These are phyloP conservation scores for sorghum (Sorghum bicolor) DNA, from an alignment of 176 grass and related monocot species.

Conservation along the genomic window DNA sequence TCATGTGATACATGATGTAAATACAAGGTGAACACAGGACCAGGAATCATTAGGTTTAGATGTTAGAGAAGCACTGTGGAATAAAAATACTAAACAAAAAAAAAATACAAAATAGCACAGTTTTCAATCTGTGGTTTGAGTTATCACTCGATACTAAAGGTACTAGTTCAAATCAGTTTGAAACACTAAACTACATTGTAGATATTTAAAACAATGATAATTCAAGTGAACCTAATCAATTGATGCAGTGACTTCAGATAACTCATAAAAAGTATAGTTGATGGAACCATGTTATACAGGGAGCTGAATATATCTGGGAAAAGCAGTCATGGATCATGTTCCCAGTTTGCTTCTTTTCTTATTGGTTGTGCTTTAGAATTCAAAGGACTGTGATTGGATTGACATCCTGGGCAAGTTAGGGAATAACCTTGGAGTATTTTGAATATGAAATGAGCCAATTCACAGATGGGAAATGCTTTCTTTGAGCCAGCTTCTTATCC, in stretches of 20 bases:
- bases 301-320: not conserved
- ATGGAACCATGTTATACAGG: not conserved
- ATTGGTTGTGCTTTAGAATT: not conserved
- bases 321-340: not conserved
- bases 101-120: not conserved
- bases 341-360: not conserved
- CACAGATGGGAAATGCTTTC: slow-evolving; percentile 98
- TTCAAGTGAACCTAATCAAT: slow-evolving; percentile 20
- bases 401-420: not conserved
- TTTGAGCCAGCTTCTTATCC: slow-evolving; percentile 98
- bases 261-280: not conserved
- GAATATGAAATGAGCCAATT: slow-evolving; percentile 99
- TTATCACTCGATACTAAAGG: not conserved
- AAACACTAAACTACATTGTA: not conserved
- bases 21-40: not conserved
- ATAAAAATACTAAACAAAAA: not conserved
- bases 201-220: slow-evolving; percentile 12
- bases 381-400: slow-evolving; percentile 14
- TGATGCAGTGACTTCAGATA: not conserved
- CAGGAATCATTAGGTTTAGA: not conserved
- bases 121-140: not conserved
- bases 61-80: not conserved
- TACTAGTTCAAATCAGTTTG: not conserved
- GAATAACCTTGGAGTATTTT: slow-evolving; percentile 88
- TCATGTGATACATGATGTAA: not conserved